Base-by-base conservation (phyloP, 768 basidiomycete genomes). In the Punctularia strigosozonata region DNA sequence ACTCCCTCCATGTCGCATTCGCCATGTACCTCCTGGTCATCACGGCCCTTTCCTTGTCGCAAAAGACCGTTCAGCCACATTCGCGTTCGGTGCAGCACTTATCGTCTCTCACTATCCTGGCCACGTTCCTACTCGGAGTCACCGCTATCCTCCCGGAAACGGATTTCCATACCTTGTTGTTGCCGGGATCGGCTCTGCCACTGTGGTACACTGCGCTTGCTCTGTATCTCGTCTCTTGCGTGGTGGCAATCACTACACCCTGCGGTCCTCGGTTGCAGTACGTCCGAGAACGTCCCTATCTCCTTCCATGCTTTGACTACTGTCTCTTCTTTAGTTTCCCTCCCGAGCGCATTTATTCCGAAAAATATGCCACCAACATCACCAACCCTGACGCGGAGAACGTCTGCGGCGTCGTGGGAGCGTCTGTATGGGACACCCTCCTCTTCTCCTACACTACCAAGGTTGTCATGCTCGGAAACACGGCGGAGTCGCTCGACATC, bases 401-500 rank as follows among this genome's bases (percentile, higher is more conserved):
- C 33, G 33, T 34, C 19, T 78, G 74, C 36, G 82, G 81, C 1
- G 51, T 74, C 18, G 62, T 66, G 69, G 79, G 67, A 41, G 66
- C 75, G 18, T 79, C 77, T 4, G 61, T 69, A 1, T 74, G 69
- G 66, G 73, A 71, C 40, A 61, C 63, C 37, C 57, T 95, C 4
- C 59, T 90, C n/a, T 95, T 95, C 58, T 77, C 77, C 14, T 91
- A 89, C 55, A 87, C 83, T 25, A 91, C 88, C 1, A 79, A 81
- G 44, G 85, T 95, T 10, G 75, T 92, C 40, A 77, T 79, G 73
- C 75, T 90, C 31, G 90, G 88, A 2, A 77, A 87, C 57, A 67
- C 65, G 2, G 66, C 81, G 2, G 68, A 72, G 40, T 79, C 73
- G 41, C 69, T 94, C 33, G 85, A 94, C 47, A 86, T 89, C 17